Base-by-base conservation (phyloP, 805 yeast species). In the Zygosaccharomyces lentus region DNA sequence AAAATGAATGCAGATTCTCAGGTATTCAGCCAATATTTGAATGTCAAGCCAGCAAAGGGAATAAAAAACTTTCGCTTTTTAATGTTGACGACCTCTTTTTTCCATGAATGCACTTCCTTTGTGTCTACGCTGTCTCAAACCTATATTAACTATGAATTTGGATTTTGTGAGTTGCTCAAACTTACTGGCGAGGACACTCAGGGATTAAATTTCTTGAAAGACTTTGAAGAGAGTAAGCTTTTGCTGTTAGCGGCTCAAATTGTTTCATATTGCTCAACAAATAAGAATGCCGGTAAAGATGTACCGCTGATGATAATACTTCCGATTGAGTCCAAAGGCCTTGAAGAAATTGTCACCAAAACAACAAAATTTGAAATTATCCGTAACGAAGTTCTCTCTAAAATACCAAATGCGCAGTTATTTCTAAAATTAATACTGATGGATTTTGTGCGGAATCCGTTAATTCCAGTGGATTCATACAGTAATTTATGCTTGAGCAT, bases 1-100 rank as follows among this genome's bases (percentile, higher is more conserved):
- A 47, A 74, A 69, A 27, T 69, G 75, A 34, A 79, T 73, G 58
- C 72, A 73, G 54, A 67, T 72, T 26, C 79, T 77, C 39, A 61
- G 75, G 13, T 62, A 65, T 48, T 76, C 75, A 55, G 82, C 83
- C 89, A 79, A 70, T 54, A 65, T 72, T 58, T 85, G 54, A 76
- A 78, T 47, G 70, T 84, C 41, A 73, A 74, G 36, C 87, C 91
- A 0, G 54, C 75, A 6, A 59, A 62, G 19, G 74, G 73, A 1
- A 62, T 67, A 1, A 82, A 83, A 50, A 68, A 76, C 47, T 75
- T 82, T 48, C 76, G 75, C 45, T 62, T 80, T 6, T 50, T 84
- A 7, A 55, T 82, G 48, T 56, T 85, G 1, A 57, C 68, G 0
- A 56, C 70, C 4, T 50, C 59, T 2, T 48, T 47, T n/a, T 52